phyloP scores from a whole-genome alignment of 2,329 filamentous ascomycete genomes.

The Diaporthe citriasiana region DNA sequence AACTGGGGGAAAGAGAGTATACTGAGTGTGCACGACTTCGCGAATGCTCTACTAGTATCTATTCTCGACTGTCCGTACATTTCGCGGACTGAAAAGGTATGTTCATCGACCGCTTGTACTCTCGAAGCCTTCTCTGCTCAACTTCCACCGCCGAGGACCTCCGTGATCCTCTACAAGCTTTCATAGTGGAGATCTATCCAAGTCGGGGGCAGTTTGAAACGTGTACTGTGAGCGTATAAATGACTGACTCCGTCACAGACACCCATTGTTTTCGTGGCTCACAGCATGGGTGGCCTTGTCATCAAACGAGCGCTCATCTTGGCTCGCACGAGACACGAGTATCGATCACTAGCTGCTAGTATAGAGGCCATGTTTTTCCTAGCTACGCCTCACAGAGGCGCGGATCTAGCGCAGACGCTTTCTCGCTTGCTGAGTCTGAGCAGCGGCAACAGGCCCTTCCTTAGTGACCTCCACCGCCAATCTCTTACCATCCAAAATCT shows the following conservation, averaged over 20 bases:
- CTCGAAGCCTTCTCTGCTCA: background rate
- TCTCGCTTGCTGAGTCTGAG: background rate
- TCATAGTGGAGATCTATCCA: background rate
- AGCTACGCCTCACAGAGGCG: background rate
- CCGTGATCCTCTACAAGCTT: background rate
- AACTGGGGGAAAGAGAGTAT: background rate
- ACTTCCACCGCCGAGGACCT: background rate
- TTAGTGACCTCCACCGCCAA: background rate
- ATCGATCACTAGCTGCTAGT: background rate
- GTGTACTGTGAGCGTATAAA: background rate
- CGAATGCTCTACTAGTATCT: background rate
- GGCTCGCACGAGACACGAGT: background rate
- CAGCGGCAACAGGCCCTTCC: background rate
- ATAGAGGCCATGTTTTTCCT: background rate
- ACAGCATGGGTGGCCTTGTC: background rate
- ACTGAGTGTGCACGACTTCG: background rate
- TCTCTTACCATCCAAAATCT: background rate
- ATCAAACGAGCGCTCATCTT: background rate
- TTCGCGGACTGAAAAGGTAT: background rate
- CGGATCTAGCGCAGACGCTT: background rate
- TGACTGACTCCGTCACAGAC: background rate
- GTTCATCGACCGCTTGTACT: background rate
- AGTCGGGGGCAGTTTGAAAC: background rate
- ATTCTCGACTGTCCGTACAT: background rate
- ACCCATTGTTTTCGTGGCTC: background rate